Evolutionary conservation across 139 green algal species (phyloP), one percentile per base, ranked within the genome.

Genomic region (Tetradesmus lagerheimii): DNA sequence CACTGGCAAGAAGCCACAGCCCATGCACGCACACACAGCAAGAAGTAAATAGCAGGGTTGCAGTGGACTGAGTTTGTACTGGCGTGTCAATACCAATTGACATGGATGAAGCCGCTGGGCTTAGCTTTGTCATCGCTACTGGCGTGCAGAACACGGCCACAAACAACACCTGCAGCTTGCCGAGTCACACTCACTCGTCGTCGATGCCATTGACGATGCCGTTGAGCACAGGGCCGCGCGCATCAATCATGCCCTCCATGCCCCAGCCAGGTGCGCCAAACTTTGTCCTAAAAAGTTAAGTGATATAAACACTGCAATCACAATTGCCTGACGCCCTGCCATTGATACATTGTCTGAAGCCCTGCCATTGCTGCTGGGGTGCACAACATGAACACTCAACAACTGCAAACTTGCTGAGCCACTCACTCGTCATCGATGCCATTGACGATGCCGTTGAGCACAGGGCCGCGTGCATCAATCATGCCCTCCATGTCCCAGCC

Each of bases 201-300:
- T 98, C 95, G n/a, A 98, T 97, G 67, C 96, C 96, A 76, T 98
- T 98, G 64, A 96, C 90, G 31, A 98, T 94, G 62, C 96, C 96
- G 87, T 96, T 96, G 39, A 98, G 92, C 57, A 96, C 96, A 74
- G 93, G 93, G 0, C 43, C 64, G 4, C 94, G 86, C 25, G 25
- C 79, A 37, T 75, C 34, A 27, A 96, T 86, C 76, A 96, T 76
- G 37, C 76, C 86, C 81, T 96, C 93, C 92, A 96, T 92, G 75
- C 93, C 94, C 90, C 93, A 97, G 91, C 62, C 92, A 94, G 1
- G 94, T 96, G 89, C 95, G 92, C n/a, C n/a, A n/a, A n/a, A n/a
- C n/a, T n/a, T n/a, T n/a, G n/a, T n/a, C n/a, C n/a, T n/a, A n/a
- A n/a, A n/a, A n/a, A n/a, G n/a, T n/a, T n/a, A n/a, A n/a, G n/a